Conservation (phyloP, 1,139 yeast species). For the Debaryomycetaceae sp. region DNA sequence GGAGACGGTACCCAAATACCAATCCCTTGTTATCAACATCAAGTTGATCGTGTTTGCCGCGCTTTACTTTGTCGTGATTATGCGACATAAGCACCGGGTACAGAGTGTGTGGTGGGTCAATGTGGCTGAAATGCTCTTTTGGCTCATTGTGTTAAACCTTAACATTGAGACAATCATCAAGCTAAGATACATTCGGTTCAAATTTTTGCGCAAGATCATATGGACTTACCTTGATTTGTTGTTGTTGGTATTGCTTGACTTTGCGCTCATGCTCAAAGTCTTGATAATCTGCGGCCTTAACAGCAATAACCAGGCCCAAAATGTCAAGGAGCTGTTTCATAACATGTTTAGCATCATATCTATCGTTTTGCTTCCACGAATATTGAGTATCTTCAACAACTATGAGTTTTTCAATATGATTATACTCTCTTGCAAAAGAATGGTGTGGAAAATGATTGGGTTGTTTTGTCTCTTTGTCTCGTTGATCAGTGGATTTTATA, state of each 20-base stretch:
- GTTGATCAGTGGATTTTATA: slow-evolving; percentile 55
- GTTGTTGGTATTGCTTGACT: slow-evolving; percentile 27
- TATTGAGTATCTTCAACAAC: slow-evolving; percentile 51
- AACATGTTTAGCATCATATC: slow-evolving; percentile 45
- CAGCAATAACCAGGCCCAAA: too few relatives aligned
- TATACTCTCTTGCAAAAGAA: slow-evolving; percentile 47
- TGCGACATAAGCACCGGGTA: slow-evolving; percentile 18
- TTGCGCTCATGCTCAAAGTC: slow-evolving; percentile 23
- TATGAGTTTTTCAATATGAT: slow-evolving; percentile 53
- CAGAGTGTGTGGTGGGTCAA: background rate
- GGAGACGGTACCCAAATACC: slow-evolving; percentile 40
- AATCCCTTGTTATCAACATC: slow-evolving; percentile 37
- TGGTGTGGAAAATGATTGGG: slow-evolving; percentile 54
- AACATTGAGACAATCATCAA: slow-evolving; percentile 37
- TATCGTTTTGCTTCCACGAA: slow-evolving; percentile 50
- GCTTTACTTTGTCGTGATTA: slow-evolving; percentile 29
- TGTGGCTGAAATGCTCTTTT: slow-evolving; percentile 23
- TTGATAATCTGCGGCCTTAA: slow-evolving; percentile 11
- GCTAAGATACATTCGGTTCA: slow-evolving; percentile 39
- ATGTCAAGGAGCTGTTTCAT: slow-evolving; percentile 16
- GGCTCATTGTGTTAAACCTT: slow-evolving; percentile 32
- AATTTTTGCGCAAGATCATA: slow-evolving; percentile 32
- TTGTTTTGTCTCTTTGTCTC: slow-evolving; percentile 48
- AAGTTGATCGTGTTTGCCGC: slow-evolving; percentile 30
- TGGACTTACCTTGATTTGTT: slow-evolving; percentile 41